Percentiles rank a stretch among this genome's conserved stretches.
phyloP scores from a whole-genome alignment of 495 filamentous ascomycete genomes.

The Hamigera avellanea region DNA sequence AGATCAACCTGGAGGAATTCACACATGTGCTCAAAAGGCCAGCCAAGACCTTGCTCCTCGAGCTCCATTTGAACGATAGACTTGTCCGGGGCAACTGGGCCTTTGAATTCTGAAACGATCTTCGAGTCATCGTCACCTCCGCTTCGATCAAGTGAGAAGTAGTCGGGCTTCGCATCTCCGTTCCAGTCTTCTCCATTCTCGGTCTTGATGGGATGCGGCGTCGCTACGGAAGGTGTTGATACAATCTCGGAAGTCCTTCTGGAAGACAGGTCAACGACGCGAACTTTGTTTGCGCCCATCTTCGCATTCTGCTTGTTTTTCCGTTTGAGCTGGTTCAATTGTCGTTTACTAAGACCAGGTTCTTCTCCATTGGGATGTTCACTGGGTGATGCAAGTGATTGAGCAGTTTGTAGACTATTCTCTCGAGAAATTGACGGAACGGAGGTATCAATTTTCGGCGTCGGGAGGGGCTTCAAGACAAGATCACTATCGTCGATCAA shows the following conservation, averaged over 20 bases:
- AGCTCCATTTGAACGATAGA: slow-evolving; percentile 52
- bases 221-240: slow-evolving; percentile 48
- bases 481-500: slow-evolving; percentile 55
- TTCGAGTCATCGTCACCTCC: slow-evolving; percentile 79
- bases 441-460: slow-evolving; percentile 33
- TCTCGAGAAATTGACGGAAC: slow-evolving; percentile 20
- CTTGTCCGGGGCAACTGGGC: slow-evolving; percentile 49
- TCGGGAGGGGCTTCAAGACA: slow-evolving; percentile 27
- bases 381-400: slow-evolving; percentile 37
- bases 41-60: slow-evolving; percentile 58
- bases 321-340: slow-evolving; percentile 86
- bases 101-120: slow-evolving; percentile 93
- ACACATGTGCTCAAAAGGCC: slow-evolving; percentile 89
- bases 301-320: slow-evolving; percentile 79
- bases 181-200: slow-evolving; percentile 45
- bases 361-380: slow-evolving; percentile 49
- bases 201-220: slow-evolving; percentile 57
- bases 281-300: slow-evolving; percentile 76
- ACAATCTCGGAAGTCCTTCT: slow-evolving; percentile 57
- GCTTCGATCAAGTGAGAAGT: slow-evolving; percentile 72
- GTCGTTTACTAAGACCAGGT: slow-evolving; percentile 69
- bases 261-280: slow-evolving; percentile 74
- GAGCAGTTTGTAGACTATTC: slow-evolving; percentile 35
- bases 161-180: slow-evolving; percentile 48
- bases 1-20: slow-evolving; percentile 87